These are phyloP conservation scores for Trapa incisa DNA, from an alignment of 345 rosid species.

Conservation along the genomic window DNA sequence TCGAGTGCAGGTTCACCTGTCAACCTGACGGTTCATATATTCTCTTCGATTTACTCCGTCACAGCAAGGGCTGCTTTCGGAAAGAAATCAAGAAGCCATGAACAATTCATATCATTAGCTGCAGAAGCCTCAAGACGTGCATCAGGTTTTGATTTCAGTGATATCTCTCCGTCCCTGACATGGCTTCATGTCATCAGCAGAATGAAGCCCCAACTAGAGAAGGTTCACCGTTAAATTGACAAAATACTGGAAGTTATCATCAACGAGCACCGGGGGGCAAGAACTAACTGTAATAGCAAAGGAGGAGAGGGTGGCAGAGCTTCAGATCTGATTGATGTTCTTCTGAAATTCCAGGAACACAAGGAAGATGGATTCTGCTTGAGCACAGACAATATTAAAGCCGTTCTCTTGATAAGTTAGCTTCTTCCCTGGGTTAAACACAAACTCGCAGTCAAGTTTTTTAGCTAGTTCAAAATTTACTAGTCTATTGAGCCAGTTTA, in stretches of 20 bases:
- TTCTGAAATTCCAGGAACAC: slow-evolving; percentile 15
- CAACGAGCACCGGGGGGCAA: slow-evolving; percentile 14
- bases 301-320: neutral
- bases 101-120: neutral
- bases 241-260: slow-evolving; percentile 18
- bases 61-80: slow-evolving; percentile 15
- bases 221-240: slow-evolving; percentile 12
- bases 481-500: too few species aligned
- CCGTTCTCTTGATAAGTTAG: slow-evolving; percentile 17
- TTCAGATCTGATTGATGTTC: slow-evolving; percentile 25
- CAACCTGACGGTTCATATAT: slow-evolving; percentile 4
- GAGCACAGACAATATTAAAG: slow-evolving; percentile 17
- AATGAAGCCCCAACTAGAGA: slow-evolving; percentile 11
- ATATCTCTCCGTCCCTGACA: slow-evolving; percentile 24
- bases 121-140: neutral
- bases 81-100: slow-evolving; percentile 12
- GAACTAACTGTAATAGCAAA: neutral
- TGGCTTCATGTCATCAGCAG: slow-evolving; percentile 8
- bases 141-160: slow-evolving; percentile 16
- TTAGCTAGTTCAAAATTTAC: too few species aligned
- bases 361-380: slow-evolving; percentile 12
- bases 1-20: slow-evolving; percentile 10
- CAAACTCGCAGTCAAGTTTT: too few species aligned
- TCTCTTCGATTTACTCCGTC: neutral
- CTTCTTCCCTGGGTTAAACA: too few species aligned